Conservation (phyloP, 768 basidiomycete species). For the Collybia mongolica region DNA sequence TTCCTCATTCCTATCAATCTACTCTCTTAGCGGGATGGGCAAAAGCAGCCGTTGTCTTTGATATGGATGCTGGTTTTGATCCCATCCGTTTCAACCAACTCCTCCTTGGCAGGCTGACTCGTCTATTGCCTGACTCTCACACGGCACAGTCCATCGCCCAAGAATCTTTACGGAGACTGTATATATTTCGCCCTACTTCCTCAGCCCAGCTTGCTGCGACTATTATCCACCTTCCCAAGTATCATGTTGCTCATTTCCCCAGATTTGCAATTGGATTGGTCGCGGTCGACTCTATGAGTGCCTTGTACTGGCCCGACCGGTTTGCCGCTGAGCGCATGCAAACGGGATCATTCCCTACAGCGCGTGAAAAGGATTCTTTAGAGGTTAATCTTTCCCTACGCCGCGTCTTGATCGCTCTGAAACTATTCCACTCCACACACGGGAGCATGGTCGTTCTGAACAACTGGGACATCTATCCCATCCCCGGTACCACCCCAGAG, state of each 20-base stretch:
- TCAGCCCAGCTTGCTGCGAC: conserved; percentile 69
- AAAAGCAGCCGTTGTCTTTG: conserved; percentile 66
- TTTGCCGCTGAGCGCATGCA: conserved; percentile 57
- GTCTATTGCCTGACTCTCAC: conserved; percentile 23
- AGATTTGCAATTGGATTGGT: conserved; percentile 62
- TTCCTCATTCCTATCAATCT: conserved; percentile 37
- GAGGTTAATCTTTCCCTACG: conserved; percentile 31
- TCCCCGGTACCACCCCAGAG: conserved; percentile 1
- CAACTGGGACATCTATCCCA: conserved; percentile 53
- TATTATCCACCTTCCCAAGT: conserved; percentile 53
- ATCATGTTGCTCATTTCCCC: conserved; percentile 47
- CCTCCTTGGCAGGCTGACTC: conserved; percentile 44
- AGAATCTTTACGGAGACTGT: conserved; percentile 50
- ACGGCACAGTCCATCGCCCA: conserved; percentile 27
- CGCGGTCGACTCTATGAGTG: conserved; percentile 72
- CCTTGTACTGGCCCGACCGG: conserved; percentile 79
- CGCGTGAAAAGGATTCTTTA: conserved; percentile 3
- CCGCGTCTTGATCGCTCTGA: conserved; percentile 47
- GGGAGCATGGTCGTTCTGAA: conserved; percentile 53
- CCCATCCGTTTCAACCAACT: conserved; percentile 51
- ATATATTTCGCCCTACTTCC: conserved; percentile 69
- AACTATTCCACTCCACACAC: conserved; percentile 46
- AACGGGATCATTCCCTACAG: conserved; percentile 11
- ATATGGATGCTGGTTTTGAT: conserved; percentile 69
- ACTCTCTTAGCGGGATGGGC: conserved; percentile 54